Evolutionary conservation across 1,139 yeast species (phyloP).

Genomic region (Yamadazyma jaroonii): DNA sequence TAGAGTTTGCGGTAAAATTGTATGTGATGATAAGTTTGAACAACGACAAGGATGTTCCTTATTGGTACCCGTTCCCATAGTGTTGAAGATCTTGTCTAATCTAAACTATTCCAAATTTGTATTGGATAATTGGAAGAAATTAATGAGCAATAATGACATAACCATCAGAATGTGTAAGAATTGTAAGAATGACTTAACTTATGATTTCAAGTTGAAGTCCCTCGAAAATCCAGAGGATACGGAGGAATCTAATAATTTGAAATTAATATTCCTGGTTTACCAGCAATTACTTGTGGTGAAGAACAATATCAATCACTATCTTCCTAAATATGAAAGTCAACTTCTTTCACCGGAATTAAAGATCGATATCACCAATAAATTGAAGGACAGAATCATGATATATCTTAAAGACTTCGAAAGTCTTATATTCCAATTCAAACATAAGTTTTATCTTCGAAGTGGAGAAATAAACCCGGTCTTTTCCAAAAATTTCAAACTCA

Average conservation of each 20-base stretch:
- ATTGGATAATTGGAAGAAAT: conserved; percentile 16
- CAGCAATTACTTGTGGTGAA: conserved; percentile 34
- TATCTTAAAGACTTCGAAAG: conserved; percentile 36
- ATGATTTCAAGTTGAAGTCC: conserved; percentile 47
- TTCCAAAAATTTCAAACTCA: conserved; percentile 17
- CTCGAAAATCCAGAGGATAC: neutral
- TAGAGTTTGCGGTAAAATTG: conserved; percentile 76
- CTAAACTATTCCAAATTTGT: conserved; percentile 37
- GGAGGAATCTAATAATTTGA: no score
- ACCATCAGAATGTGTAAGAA: conserved; percentile 55
- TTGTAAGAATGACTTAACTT: conserved; percentile 65
- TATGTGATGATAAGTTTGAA: conserved; percentile 63
- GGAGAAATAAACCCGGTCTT: conserved; percentile 18
- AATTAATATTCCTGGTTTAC: conserved; percentile 26
- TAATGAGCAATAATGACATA: conserved; percentile 13
- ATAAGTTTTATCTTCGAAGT: conserved; percentile 17
- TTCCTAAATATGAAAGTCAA: conserved; percentile 25
- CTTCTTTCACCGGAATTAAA: conserved; percentile 8
- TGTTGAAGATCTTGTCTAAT: conserved; percentile 41
- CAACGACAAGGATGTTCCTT: conserved; percentile 58
- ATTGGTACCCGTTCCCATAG: conserved; percentile 56
- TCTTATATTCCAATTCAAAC: conserved; percentile 24
- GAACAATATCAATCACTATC: conserved; percentile 27
- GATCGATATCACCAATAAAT: conserved; percentile 14
- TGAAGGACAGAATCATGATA: conserved; percentile 27